Evolutionary conservation across 2,329 filamentous ascomycete species (phyloP).

Genomic region (Diaporthe ampelina): DNA sequence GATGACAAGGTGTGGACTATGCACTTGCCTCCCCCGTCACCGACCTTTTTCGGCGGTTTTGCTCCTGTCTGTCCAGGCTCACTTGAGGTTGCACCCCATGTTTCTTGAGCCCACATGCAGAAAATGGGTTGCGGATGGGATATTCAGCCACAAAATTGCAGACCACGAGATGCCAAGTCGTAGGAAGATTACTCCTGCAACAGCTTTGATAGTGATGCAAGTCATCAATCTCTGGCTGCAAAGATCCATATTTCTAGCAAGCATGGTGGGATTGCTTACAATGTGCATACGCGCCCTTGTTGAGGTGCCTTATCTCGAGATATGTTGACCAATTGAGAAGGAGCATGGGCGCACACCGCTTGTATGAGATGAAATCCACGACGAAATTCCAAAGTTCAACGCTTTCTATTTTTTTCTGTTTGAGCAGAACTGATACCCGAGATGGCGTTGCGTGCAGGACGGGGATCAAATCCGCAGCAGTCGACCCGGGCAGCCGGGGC

Average conservation of each 20-base stretch:
- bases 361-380: not conserved
- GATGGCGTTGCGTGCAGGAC: too few species aligned
- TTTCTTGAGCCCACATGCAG: not conserved
- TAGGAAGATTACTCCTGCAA: not conserved
- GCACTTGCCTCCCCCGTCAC: not conserved
- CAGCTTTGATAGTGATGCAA: not conserved
- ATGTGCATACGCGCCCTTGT: not conserved
- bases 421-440: not conserved
- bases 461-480: too few species aligned
- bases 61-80: not conserved
- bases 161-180: constrained; percentile 6
- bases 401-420: not conserved
- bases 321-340: not conserved
- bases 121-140: not conserved
- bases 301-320: not conserved
- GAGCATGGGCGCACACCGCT: not conserved
- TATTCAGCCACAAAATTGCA: constrained; percentile 3
- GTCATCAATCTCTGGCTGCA: not conserved
- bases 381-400: too few species aligned
- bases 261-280: not conserved
- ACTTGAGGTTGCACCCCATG: not conserved
- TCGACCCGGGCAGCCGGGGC: too few species aligned
- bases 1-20: not conserved
- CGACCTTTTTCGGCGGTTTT: not conserved
- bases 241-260: not conserved